A percentile compares a stretch with the other conserved stretches of the same genome.
These are phyloP conservation scores for Psilocybe sp. DNA, from an alignment of 768 basidiomycete genomes.

Conservation along the genomic window DNA sequence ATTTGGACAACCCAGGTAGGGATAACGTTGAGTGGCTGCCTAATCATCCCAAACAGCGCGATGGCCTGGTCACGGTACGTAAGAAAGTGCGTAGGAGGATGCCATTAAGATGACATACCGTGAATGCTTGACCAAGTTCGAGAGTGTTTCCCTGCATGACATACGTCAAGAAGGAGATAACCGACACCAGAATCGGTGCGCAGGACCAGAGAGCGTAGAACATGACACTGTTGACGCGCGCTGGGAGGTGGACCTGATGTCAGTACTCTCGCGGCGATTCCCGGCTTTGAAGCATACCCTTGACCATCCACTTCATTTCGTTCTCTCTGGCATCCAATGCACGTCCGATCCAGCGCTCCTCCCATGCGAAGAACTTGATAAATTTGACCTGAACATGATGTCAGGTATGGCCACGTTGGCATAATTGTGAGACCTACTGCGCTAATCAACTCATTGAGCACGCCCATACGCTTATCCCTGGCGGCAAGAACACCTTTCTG, in stretches of 20 bases:
- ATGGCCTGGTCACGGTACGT: conserved; percentile 47
- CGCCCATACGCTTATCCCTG: conserved; percentile 73
- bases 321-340: conserved; percentile 59
- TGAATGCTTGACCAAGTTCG: conserved; percentile 41
- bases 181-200: conserved; percentile 78
- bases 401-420: too few relatives aligned
- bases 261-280: background rate
- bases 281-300: conserved; percentile 36
- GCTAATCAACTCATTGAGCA: conserved; percentile 74
- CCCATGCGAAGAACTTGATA: conserved; percentile 85
- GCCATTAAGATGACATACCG: conserved; percentile 17
- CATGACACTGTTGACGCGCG: conserved; percentile 68
- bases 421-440: conserved; percentile 37
- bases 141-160: conserved; percentile 72
- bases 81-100: background rate
- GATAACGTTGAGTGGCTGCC: conserved; percentile 76
- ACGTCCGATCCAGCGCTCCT: conserved; percentile 70
- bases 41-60: conserved; percentile 82
- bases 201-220: conserved; percentile 72
- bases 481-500: conserved; percentile 59
- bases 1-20: conserved; percentile 79
- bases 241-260: conserved; percentile 26
- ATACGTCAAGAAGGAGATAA: conserved; percentile 75
- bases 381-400: conserved; percentile 51
- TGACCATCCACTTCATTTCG: conserved; percentile 79